Evolutionary conservation across 106 monocot species (phyloP).

Genomic region (Dendrobium catenatum): DNA sequence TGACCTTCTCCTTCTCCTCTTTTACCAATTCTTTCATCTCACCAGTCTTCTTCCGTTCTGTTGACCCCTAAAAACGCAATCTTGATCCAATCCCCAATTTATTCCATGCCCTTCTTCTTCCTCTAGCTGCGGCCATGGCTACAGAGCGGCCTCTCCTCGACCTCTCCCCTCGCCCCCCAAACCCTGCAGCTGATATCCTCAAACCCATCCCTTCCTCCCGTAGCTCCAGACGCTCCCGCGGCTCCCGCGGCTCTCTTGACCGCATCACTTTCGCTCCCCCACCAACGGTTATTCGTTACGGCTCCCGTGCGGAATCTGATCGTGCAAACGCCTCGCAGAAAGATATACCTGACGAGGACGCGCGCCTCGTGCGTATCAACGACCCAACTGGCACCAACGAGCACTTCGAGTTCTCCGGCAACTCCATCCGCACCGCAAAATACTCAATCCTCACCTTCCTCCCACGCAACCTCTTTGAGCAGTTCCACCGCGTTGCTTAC

Average conservation of each 20-base stretch:
- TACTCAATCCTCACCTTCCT: constrained; percentile 88
- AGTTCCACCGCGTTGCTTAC: constrained; percentile 94
- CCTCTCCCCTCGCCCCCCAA: constrained; percentile 12
- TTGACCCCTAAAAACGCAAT: background rate
- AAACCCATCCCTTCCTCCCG: constrained; percentile 9
- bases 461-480: constrained; percentile 92
- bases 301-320: constrained; percentile 43
- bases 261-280: background rate
- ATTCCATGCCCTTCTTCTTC: background rate
- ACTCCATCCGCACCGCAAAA: constrained; percentile 81
- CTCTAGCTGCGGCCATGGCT: constrained; percentile 17
- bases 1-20: background rate
- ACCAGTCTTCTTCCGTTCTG: background rate
- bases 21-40: background rate
- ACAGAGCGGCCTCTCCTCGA: constrained; percentile 22
- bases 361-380: constrained; percentile 52
- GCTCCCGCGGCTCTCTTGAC: background rate
- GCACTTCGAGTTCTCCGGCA: constrained; percentile 39
- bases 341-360: constrained; percentile 73
- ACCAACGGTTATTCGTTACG: constrained; percentile 17
- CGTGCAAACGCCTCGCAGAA: constrained; percentile 35
- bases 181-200: constrained; percentile 1
- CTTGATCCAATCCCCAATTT: background rate
- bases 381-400: constrained; percentile 43
- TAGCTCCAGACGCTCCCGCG: background rate